Base-by-base conservation (phyloP, 129 eudicot species). In the carrot (Daucus carota) region DNA sequence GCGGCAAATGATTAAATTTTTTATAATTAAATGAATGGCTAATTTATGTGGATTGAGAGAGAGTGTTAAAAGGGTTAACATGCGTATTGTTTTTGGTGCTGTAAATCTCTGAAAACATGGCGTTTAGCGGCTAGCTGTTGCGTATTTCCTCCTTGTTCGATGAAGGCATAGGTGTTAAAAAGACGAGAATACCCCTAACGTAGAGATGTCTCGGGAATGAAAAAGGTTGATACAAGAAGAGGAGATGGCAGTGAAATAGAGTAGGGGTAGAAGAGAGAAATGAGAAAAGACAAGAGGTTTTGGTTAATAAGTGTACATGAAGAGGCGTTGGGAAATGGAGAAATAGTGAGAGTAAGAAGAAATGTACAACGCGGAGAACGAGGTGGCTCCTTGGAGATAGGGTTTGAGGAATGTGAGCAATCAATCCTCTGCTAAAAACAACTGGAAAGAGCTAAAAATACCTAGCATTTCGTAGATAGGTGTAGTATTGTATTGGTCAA, bases 61-160 rank as follows among this genome's bases (percentile, higher is more conserved):
- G 73, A 72, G 80, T 66, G 75, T 68, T 1, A 41, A 63, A 41
- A 33, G 79, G 72, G 34, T 66, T 71, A 75, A 79, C 81, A 83
- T 85, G 82, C 87, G 87, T 81, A 87, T 87, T 76, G 96, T 87
- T 89, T 84, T 89, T 87, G 91, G 91, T 81, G 91, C 86, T 50
- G 85, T 76, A 47, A 29, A 68, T 73, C 95, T 86, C 95, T 87
- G 91, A 89, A 87, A 89, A 87, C 92, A 89, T 87, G 92, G 91
- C 80, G 79, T 62, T 81, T 81, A 87, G 88, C 90, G 88, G 89
- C 83, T 79, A 77, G 70, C 80, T 74, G 90, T 20, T 80, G 77
- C 33, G 36, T 10, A 70, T 38, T 77, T 77, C 67, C 38, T 46
- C 66, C 34, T 77, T 0, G 48, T 74, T 70, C 74, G 50, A 41